A percentile compares a stretch with the other conserved stretches of the same genome.
These are phyloP conservation scores for Areca catechu DNA, from an alignment of 176 grass and related monocot species.

Conservation along the genomic window DNA sequence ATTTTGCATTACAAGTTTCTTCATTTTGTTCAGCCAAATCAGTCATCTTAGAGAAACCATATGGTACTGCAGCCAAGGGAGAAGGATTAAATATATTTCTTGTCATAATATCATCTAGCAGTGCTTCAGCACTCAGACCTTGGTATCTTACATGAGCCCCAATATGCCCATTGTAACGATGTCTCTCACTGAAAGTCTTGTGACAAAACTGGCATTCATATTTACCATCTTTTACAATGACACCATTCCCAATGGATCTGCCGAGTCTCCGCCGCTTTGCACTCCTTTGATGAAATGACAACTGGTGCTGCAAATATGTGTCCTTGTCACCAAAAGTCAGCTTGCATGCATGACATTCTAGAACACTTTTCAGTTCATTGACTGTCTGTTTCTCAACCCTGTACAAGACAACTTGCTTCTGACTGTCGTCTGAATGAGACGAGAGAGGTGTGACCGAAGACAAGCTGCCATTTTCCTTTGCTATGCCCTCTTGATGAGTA, in stretches of 20 bases:
- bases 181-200: slow-evolving; percentile 59
- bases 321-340: slow-evolving; percentile 43
- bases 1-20: slow-evolving; percentile 5
- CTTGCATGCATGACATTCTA: slow-evolving; percentile 46
- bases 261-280: slow-evolving; percentile 55
- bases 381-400: slow-evolving; percentile 15
- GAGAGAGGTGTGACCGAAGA: slow-evolving; percentile 21
- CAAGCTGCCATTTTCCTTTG: slow-evolving; percentile 19
- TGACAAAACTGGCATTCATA: slow-evolving; percentile 71
- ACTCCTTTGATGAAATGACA: slow-evolving; percentile 41
- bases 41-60: slow-evolving; percentile 21
- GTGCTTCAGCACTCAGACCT: slow-evolving; percentile 48
- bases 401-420: slow-evolving; percentile 28
- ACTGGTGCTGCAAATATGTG: slow-evolving; percentile 46
- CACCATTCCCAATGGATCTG: slow-evolving; percentile 30
- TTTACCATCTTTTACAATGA: slow-evolving; percentile 60
- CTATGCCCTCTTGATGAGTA: slow-evolving; percentile 26
- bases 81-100: slow-evolving; percentile 20
- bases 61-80: slow-evolving; percentile 19
- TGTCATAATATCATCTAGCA: slow-evolving; percentile 21
- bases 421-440: slow-evolving; percentile 19
- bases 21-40: slow-evolving; percentile 21
- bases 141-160: slow-evolving; percentile 63
- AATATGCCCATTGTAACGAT: slow-evolving; percentile 61
- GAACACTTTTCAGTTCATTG: slow-evolving; percentile 12